Evolutionary conservation across 2,329 filamentous ascomycete genomes (phyloP).

Genomic region (Beauveria scarabaeidicola): DNA sequence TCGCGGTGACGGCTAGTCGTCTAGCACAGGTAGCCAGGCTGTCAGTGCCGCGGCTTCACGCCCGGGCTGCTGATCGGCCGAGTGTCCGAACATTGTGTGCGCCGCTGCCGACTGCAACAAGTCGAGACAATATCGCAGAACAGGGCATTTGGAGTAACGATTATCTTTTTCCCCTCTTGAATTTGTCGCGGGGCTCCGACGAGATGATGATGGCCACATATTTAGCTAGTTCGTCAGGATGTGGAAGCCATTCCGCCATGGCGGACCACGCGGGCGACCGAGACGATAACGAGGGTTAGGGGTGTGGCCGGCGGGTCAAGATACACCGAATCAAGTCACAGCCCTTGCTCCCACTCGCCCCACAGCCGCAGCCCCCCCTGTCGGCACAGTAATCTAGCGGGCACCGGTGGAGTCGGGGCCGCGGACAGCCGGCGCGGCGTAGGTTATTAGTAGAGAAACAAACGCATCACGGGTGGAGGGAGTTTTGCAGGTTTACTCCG

Average conservation of each 20-base stretch:
- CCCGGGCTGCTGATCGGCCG: no score
- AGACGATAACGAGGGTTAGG: neutral
- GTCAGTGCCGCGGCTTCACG: no score
- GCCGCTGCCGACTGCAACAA: no score
- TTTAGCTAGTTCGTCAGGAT: neutral
- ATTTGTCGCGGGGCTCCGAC: neutral
- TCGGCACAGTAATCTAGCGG: neutral
- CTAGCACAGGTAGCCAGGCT: no score
- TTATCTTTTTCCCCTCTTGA: no score
- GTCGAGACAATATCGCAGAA: no score
- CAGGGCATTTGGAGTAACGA: no score
- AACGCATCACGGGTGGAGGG: no score
- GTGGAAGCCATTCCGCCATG: neutral
- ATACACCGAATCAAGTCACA: neutral
- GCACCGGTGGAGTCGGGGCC: neutral
- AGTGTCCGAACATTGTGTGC: no score
- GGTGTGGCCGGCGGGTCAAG: neutral
- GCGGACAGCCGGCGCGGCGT: neutral
- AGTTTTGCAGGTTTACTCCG: neutral
- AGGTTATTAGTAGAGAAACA: no score
- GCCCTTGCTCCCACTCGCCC: no score
- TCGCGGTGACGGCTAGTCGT: no score
- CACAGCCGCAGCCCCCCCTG: neutral
- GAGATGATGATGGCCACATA: neutral
- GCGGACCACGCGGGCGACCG: constrained; percentile 5